Conservation (phyloP, 2,329 filamentous ascomycete species). For the Dactylellina leptospora region DNA sequence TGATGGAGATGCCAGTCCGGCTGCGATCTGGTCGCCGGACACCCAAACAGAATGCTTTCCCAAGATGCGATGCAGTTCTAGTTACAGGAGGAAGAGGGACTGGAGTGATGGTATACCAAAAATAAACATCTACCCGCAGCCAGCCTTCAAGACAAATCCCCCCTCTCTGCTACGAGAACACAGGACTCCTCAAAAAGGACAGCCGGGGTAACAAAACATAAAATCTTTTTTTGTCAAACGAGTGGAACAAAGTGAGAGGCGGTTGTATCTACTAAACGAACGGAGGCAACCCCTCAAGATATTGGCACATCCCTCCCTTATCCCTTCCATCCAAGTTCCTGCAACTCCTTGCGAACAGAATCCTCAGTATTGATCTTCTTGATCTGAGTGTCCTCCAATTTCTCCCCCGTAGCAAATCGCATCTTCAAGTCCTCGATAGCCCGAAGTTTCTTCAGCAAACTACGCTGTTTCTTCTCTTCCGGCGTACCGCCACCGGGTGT, state of each 20-base stretch:
- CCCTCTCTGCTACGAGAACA: no score
- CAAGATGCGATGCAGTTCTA: no score
- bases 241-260: background rate
- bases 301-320: slow-evolving; percentile 45
- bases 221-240: no score
- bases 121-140: no score
- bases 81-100: no score
- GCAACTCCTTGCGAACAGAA: slow-evolving; percentile 82
- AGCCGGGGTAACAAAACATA: background rate
- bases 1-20: no score
- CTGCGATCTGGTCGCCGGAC: no score
- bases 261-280: background rate
- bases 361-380: slow-evolving; percentile 96
- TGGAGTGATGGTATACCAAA: no score
- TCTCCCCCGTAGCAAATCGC: slow-evolving; percentile 91
- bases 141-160: no score
- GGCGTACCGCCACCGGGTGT: slow-evolving; percentile 64
- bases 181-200: no score
- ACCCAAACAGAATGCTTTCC: no score
- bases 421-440: slow-evolving; percentile 99
- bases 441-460: slow-evolving; percentile 94
- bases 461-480: slow-evolving; percentile 86
- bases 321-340: slow-evolving; percentile 67
- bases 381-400: slow-evolving; percentile 96
- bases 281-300: no score